A percentile compares a stretch with the other conserved stretches of the same genome.
Conservation (phyloP, 2,329 filamentous ascomycete genomes). For the Diaporthe ilicicola region DNA sequence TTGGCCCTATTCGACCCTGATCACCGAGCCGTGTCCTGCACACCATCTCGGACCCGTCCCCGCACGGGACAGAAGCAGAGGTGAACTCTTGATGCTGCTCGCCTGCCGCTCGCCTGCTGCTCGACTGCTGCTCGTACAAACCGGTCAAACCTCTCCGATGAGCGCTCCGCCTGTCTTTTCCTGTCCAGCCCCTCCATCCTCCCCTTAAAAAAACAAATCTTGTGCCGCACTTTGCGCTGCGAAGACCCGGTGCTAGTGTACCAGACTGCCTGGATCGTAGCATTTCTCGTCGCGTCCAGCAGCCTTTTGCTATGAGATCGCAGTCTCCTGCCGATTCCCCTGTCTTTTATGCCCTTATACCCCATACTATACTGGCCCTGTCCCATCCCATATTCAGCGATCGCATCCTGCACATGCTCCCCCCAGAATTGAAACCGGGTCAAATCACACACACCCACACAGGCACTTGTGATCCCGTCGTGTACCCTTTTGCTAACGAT, state of each 20-base stretch:
- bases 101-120: conserved; percentile 14
- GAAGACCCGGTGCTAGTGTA: conserved; percentile 28
- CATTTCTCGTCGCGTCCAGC: conserved; percentile 38
- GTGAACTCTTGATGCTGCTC: conserved; percentile 7
- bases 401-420: neutral
- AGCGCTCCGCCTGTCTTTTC: neutral
- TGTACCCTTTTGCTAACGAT: neutral
- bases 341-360: conserved; percentile 4
- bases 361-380: conserved; percentile 7
- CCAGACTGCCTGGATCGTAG: neutral
- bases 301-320: conserved; percentile 35
- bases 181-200: conserved; percentile 7
- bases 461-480: neutral
- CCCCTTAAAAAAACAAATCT: conserved; percentile 11
- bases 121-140: conserved; percentile 22
- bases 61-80: conserved; percentile 18
- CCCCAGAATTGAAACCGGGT: neutral
- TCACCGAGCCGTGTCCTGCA: conserved; percentile 24
- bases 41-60: conserved; percentile 26
- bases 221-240: conserved; percentile 39
- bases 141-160: conserved; percentile 19
- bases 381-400: neutral
- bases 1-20: conserved; percentile 24
- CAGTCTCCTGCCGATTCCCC: conserved; percentile 12
- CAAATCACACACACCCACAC: neutral